These are phyloP conservation scores for Aspergillus fumigatiaffinis DNA, from an alignment of 2,329 filamentous ascomycete genomes.

Conservation along the genomic window DNA sequence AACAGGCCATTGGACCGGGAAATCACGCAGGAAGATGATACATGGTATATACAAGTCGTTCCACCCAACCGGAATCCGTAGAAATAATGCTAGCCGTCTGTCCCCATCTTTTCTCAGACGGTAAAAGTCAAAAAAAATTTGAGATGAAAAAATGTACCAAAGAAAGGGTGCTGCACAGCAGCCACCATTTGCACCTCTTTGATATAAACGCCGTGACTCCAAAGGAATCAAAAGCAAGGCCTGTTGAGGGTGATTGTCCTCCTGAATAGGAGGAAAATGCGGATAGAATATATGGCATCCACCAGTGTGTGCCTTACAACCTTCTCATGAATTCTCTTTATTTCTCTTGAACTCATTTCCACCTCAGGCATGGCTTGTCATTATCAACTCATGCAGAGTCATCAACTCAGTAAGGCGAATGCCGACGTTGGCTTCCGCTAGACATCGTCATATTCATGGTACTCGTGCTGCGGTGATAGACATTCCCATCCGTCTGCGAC, in stretches of 20 bases:
- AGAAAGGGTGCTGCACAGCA: conserved; percentile 12
- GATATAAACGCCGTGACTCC: conserved; percentile 4
- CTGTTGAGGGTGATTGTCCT: not conserved
- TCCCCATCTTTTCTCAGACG: conserved; percentile 9
- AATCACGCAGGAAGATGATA: not conserved
- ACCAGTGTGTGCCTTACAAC: not conserved
- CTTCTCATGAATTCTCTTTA: not conserved
- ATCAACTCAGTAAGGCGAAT: conserved; percentile 7
- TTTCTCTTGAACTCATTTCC: not conserved
- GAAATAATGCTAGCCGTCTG: not conserved
- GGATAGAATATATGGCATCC: not conserved
- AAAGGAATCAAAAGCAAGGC: not conserved
- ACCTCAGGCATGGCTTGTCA: not conserved
- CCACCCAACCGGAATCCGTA: not conserved
- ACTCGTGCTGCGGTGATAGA: conserved; percentile 11
- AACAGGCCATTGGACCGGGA: not conserved
- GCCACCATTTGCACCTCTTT: conserved; percentile 5
- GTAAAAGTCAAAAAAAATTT: not conserved
- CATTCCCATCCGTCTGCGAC: conserved; percentile 9
- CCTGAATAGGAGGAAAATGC: not conserved
- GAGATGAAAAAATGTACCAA: not conserved
- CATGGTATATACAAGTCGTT: not conserved
- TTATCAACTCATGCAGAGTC: conserved; percentile 7
- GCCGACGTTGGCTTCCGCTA: conserved; percentile 7
- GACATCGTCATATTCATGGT: conserved; percentile 6